phyloP scores from a whole-genome alignment of 345 rosid genomes.

The Bruguiera parviflora region DNA sequence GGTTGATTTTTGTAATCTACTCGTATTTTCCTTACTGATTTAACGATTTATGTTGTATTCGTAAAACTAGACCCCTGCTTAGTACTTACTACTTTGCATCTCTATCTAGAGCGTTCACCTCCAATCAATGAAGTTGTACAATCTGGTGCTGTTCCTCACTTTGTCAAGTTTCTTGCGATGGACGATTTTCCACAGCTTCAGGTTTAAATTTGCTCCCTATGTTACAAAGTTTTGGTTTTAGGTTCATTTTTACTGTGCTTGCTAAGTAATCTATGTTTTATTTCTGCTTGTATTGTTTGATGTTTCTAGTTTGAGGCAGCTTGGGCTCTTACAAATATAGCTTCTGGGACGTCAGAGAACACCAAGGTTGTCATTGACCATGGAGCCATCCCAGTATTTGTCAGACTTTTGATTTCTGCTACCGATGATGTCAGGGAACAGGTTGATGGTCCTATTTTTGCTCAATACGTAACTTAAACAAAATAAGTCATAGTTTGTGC shows the following conservation, averaged over 20 bases:
- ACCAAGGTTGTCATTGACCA: slow-evolving; percentile 28
- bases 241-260: neutral
- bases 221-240: neutral
- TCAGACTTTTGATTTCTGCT: slow-evolving; percentile 23
- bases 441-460: slow-evolving; percentile 11
- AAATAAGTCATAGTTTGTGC: neutral
- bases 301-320: slow-evolving; percentile 27
- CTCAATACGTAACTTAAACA: too few species aligned
- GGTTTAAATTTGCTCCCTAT: slow-evolving; percentile 11
- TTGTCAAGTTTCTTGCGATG: slow-evolving; percentile 26
- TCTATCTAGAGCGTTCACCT: slow-evolving; percentile 20
- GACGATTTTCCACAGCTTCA: slow-evolving; percentile 33
- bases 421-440: slow-evolving; percentile 32
- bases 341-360: slow-evolving; percentile 32
- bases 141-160: slow-evolving; percentile 33
- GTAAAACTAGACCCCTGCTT: neutral
- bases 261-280: neutral
- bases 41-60: neutral
- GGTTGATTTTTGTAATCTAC: neutral
- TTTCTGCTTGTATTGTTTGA: neutral
- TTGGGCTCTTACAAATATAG: slow-evolving; percentile 34
- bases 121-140: slow-evolving; percentile 31
- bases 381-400: slow-evolving; percentile 30
- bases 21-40: neutral
- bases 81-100: neutral